Evolutionary conservation across 192 early-diverging fungal species (phyloP).

Genomic region (Umbelopsis ramanniana): DNA sequence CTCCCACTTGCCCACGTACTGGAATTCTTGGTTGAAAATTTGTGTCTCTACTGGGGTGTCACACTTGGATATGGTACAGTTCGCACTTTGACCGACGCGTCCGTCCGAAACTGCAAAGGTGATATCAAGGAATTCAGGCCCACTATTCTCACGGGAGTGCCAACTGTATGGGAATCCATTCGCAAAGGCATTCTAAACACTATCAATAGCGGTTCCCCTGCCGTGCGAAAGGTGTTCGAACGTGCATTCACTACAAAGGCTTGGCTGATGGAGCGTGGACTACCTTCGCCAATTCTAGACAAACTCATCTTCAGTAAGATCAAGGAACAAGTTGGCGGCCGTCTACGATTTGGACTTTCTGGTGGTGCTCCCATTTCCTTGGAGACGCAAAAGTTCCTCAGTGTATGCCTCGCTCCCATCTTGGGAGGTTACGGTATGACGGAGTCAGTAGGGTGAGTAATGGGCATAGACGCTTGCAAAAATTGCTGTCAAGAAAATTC

Average conservation of each 20-base stretch:
- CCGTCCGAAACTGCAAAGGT: constrained; percentile 64
- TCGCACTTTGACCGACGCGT: constrained; percentile 60
- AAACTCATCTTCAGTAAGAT: constrained; percentile 82
- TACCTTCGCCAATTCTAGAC: constrained; percentile 78
- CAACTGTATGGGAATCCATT: constrained; percentile 64
- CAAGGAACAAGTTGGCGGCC: constrained; percentile 82
- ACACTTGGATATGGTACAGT: constrained; percentile 60
- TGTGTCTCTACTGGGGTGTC: constrained; percentile 41
- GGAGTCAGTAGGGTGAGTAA: constrained; percentile 34
- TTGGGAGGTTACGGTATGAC: constrained; percentile 86
- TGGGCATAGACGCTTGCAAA: constrained; percentile 25
- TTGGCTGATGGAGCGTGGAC: constrained; percentile 60
- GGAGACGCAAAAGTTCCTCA: constrained; percentile 86
- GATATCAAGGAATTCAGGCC: constrained; percentile 65
- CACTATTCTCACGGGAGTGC: constrained; percentile 65
- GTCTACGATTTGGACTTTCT: constrained; percentile 77
- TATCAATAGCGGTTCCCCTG: constrained; percentile 52
- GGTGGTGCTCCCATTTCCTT: constrained; percentile 89
- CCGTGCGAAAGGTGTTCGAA: constrained; percentile 73
- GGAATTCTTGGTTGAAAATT: constrained; percentile 60
- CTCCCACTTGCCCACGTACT: constrained; percentile 83
- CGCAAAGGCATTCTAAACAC: constrained; percentile 37
- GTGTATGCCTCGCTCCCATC: constrained; percentile 76
- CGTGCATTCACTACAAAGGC: constrained; percentile 77
- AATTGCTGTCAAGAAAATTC: constrained; percentile 24